Evolutionary conservation across 2,329 filamentous ascomycete genomes (phyloP).

Genomic region (Exophiala oligosperma): DNA sequence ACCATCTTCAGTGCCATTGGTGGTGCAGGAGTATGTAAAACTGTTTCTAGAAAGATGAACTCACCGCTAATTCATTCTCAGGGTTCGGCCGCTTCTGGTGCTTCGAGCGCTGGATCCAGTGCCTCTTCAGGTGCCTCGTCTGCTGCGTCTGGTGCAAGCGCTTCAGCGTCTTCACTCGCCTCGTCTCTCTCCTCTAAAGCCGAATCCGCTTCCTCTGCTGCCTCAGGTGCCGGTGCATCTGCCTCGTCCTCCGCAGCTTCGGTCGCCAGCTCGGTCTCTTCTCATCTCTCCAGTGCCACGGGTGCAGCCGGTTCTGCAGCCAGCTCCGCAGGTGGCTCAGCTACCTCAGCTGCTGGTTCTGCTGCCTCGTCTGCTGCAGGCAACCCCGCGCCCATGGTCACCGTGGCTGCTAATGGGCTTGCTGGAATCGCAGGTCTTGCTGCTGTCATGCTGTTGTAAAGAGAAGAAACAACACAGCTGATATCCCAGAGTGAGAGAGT

Average conservation of each 20-base stretch:
- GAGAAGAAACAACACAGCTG: neutral
- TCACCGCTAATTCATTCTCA: conserved; percentile 10
- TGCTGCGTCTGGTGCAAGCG: conserved; percentile 21
- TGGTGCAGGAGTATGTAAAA: conserved; percentile 6
- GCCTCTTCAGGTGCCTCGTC: conserved; percentile 16
- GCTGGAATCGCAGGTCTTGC: conserved; percentile 43
- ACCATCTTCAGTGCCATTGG: conserved; percentile 25
- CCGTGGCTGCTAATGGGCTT: conserved; percentile 28
- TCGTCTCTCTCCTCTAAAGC: conserved; percentile 20
- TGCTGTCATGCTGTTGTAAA: conserved; percentile 44
- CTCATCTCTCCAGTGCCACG: conserved; percentile 21
- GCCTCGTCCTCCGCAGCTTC: conserved; percentile 25
- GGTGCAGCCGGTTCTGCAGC: conserved; percentile 14
- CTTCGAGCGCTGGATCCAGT: conserved; percentile 14
- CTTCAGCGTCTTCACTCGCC: conserved; percentile 11
- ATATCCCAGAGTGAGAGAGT: conserved; percentile 5
- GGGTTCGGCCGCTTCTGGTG: conserved; percentile 9
- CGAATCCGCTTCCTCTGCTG: conserved; percentile 22
- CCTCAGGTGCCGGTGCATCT: conserved; percentile 25
- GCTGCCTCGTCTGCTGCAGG: conserved; percentile 10
- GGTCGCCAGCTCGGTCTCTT: conserved; percentile 17
- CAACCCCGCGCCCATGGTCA: conserved; percentile 26
- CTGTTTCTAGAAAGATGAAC: neutral
- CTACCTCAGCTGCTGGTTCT: conserved; percentile 20
- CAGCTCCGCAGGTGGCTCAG: conserved; percentile 8